phyloP scores from a whole-genome alignment of 2,329 filamentous ascomycete genomes.

The Aspergillus spinulosporus region DNA sequence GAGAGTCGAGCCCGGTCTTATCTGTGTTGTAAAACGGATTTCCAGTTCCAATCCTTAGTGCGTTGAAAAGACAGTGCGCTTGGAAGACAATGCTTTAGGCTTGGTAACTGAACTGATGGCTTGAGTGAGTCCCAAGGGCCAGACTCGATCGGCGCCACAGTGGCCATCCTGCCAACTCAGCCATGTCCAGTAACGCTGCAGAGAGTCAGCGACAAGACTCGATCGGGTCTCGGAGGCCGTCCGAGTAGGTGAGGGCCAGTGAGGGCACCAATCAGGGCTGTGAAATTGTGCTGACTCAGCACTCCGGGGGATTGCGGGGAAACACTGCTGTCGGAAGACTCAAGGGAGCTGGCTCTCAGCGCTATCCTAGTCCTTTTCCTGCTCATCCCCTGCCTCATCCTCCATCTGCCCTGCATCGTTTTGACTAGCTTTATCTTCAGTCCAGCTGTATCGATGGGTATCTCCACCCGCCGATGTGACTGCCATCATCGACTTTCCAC shows the following conservation, averaged over 20 bases:
- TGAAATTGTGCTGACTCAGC: constrained; percentile 2
- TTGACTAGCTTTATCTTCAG: not conserved
- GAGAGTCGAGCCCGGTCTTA: too few relatives aligned
- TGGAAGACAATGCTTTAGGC: too few relatives aligned
- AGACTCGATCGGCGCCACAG: not conserved
- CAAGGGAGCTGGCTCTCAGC: not conserved
- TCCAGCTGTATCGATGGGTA: not conserved
- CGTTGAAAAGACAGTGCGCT: too few relatives aligned
- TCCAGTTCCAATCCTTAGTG: too few relatives aligned
- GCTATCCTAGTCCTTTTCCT: not conserved
- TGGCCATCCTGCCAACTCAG: not conserved
- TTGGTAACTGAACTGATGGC: not conserved
- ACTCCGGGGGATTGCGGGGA: constrained; percentile 8
- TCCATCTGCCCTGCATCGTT: not conserved
- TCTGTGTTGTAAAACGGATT: too few relatives aligned
- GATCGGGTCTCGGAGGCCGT: not conserved
- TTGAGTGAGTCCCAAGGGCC: not conserved
- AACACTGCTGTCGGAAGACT: not conserved
- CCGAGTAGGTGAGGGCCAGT: not conserved
- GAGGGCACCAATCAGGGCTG: constrained; percentile 11
- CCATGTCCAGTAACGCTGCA: too few relatives aligned
- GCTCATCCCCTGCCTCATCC: not conserved
- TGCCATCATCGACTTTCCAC: constrained; percentile 7
- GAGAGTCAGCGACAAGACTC: not conserved
- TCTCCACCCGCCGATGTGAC: constrained; percentile 14